Evolutionary conservation across 306 rosid species (phyloP).

Genomic region (Vicia faba): DNA sequence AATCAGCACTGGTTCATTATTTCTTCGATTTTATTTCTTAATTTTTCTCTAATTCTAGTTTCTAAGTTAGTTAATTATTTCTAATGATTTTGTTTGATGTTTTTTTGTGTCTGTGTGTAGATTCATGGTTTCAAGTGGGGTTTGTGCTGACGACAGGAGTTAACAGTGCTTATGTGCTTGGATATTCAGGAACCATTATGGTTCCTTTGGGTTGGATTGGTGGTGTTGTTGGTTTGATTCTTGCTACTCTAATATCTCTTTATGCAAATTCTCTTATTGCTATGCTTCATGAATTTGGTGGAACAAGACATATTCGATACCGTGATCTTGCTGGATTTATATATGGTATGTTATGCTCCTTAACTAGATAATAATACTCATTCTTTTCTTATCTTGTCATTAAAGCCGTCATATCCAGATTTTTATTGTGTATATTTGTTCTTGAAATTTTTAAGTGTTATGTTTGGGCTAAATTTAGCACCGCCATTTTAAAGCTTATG

Average conservation of each 20-base stretch:
- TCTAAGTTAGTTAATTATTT: neutral
- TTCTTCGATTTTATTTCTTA: neutral
- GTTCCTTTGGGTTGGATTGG: conserved; percentile 84
- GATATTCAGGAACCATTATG: conserved; percentile 88
- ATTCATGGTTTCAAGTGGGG: conserved; percentile 91
- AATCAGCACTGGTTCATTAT: conserved; percentile 65
- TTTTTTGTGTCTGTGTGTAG: conserved; percentile 29
- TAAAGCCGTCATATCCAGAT: neutral
- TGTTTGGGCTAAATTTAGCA: too few species aligned
- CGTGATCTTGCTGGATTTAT: conserved; percentile 88
- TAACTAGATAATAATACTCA: neutral
- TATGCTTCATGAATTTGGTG: conserved; percentile 88
- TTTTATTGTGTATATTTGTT: neutral
- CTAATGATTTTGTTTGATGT: neutral
- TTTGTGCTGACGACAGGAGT: conserved; percentile 89
- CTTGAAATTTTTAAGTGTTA: too few species aligned
- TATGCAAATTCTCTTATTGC: conserved; percentile 85
- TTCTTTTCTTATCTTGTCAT: neutral
- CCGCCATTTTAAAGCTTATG: neutral
- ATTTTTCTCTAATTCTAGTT: neutral
- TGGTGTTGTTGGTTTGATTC: conserved; percentile 71
- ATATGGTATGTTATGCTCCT: conserved; percentile 62
- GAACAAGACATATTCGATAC: conserved; percentile 89
- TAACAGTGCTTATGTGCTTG: conserved; percentile 89
- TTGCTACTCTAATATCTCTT: conserved; percentile 74